Conservation (phyloP, 2,329 filamentous ascomycete species). For the Neodidymelliopsis sp. region DNA sequence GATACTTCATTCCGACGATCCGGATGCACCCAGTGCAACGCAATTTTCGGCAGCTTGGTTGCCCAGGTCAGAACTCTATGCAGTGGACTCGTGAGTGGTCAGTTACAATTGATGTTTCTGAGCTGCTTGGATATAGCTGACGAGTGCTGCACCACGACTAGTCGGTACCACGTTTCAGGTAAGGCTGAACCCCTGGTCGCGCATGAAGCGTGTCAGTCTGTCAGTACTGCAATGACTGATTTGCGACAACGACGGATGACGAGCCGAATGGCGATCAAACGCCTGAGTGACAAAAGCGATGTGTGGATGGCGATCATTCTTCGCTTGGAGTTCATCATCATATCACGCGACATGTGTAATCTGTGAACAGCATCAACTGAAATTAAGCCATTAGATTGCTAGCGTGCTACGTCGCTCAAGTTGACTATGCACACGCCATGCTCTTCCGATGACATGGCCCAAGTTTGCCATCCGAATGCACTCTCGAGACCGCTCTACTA, state of each 20-base stretch:
- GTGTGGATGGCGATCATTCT: no score
- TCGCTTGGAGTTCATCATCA: no score
- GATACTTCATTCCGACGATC: slow-evolving; percentile 7
- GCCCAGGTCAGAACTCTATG: slow-evolving; percentile 15
- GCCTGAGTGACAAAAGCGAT: no score
- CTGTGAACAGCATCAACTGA: no score
- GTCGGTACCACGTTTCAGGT: slow-evolving; percentile 27
- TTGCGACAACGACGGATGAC: not conserved
- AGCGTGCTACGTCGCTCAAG: slow-evolving; percentile 4
- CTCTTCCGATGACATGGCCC: no score
- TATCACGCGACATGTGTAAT: no score
- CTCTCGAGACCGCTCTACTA: slow-evolving; percentile 1
- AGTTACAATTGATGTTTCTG: slow-evolving; percentile 9
- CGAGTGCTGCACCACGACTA: slow-evolving; percentile 19
- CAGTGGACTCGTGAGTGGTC: slow-evolving; percentile 14
- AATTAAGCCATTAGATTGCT: not conserved
- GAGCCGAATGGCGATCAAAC: slow-evolving; percentile 10
- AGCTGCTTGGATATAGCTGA: slow-evolving; percentile 15
- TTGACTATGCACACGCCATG: slow-evolving; percentile 9
- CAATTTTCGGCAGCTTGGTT: slow-evolving; percentile 25
- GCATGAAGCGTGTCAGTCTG: slow-evolving; percentile 24
- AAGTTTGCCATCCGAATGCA: not conserved
- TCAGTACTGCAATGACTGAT: slow-evolving; percentile 17
- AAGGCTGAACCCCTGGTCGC: slow-evolving; percentile 21
- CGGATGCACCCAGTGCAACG: slow-evolving; percentile 19